Conservation (phyloP, 805 yeast genomes). For the Citeromyces matritensis region DNA sequence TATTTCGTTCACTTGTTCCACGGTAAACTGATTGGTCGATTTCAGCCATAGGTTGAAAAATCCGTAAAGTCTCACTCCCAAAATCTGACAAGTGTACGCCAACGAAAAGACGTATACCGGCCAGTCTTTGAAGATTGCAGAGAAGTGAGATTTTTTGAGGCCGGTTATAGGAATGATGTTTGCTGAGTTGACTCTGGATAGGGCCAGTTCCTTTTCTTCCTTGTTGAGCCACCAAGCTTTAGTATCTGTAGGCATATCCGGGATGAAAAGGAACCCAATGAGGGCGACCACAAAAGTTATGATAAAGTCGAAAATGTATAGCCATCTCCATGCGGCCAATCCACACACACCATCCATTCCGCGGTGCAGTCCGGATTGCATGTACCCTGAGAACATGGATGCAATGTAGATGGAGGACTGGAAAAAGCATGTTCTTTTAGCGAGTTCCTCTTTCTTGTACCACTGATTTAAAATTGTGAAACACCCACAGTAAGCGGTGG, state of each 20-base stretch:
- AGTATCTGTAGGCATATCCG: constrained; percentile 57
- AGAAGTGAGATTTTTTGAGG: no score
- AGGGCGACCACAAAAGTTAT: constrained; percentile 44
- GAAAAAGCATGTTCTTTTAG: constrained; percentile 43
- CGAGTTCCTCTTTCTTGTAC: constrained; percentile 37
- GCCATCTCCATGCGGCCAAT: constrained; percentile 51
- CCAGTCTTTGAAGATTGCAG: no score
- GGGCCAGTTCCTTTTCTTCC: no score
- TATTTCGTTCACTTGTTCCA: no score
- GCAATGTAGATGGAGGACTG: constrained; percentile 51
- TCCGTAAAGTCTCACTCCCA: no score
- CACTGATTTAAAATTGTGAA: constrained; percentile 43
- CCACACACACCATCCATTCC: constrained; percentile 34
- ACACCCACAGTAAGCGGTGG: constrained; percentile 45
- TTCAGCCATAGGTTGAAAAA: no score
- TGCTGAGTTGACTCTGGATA: no score
- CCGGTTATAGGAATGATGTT: no score
- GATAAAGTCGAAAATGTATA: constrained; percentile 45
- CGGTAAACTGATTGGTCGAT: no score
- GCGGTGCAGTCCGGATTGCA: constrained; percentile 37
- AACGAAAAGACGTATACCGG: no score
- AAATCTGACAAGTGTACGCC: no score
- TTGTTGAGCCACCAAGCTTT: no score
- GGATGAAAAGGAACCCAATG: constrained; percentile 36
- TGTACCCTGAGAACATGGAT: constrained; percentile 40